phyloP scores from a whole-genome alignment of 225 moss, liverwort and hornwort species.

The Takakia lepidozioides region DNA sequence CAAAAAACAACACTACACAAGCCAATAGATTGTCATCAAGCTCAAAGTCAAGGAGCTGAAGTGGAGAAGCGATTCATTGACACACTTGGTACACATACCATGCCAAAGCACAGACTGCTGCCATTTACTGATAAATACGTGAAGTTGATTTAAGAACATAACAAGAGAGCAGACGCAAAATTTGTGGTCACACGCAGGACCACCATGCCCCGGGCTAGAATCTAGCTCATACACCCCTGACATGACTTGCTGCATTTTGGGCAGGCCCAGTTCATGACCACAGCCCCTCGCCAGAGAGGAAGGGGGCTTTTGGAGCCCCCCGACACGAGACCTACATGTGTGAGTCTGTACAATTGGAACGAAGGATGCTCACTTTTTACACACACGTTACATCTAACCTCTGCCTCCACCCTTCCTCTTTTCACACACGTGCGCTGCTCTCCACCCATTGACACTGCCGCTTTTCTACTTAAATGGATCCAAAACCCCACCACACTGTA shows the following conservation, averaged over 20 bases:
- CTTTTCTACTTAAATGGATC: slow-evolving; percentile 18
- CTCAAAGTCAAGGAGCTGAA: too few species aligned
- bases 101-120: too few species aligned
- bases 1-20: too few species aligned
- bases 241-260: slow-evolving; percentile 36
- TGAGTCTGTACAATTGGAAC: slow-evolving; percentile 99
- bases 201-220: slow-evolving; percentile 24
- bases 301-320: slow-evolving; percentile 30
- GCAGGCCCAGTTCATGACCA: slow-evolving; percentile 23
- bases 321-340: slow-evolving; percentile 82
- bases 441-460: slow-evolving; percentile 46
- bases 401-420: slow-evolving; percentile 61
- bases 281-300: slow-evolving; percentile 49
- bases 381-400: slow-evolving; percentile 94
- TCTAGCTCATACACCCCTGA: slow-evolving; percentile 67
- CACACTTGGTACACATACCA: too few species aligned
- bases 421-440: slow-evolving; percentile 48
- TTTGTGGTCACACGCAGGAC: slow-evolving; percentile 29
- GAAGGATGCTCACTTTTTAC: slow-evolving; percentile 89
- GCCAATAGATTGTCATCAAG: too few species aligned
- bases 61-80: too few species aligned
- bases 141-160: too few species aligned
- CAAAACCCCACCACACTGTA: slow-evolving; percentile 40
- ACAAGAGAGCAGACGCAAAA: slow-evolving; percentile 47
- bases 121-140: too few species aligned